Evolutionary conservation across 208 protist genomes (phyloP).

Genomic region (Crithidia thermophila): DNA sequence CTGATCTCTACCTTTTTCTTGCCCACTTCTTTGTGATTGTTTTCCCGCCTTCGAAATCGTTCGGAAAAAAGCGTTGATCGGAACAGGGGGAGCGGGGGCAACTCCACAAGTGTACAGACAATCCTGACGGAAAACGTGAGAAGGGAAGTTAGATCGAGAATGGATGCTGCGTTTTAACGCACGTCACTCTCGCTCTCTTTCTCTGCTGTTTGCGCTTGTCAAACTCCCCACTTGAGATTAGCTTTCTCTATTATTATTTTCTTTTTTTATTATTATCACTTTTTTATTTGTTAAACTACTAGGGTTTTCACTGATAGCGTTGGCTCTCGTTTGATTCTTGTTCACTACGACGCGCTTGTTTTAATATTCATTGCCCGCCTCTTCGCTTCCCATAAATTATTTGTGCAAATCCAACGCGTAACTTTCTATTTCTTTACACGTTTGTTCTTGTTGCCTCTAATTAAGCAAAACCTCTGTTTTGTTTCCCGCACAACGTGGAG

Average conservation of each 20-base stretch:
- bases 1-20: no score
- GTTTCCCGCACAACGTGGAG: no score
- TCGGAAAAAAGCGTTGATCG: slow-evolving; percentile 8
- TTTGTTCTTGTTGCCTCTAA: no score
- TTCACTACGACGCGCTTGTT: neutral
- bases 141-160: no score
- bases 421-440: no score
- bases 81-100: neutral
- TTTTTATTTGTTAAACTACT: neutral
- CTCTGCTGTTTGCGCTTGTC: slow-evolving; percentile 4
- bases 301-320: neutral
- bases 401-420: neutral
- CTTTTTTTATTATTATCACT: slow-evolving; percentile 17
- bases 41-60: no score
- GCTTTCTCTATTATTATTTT: slow-evolving; percentile 10
- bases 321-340: neutral
- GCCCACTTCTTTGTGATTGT: no score
- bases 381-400: neutral
- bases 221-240: neutral
- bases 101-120: no score
- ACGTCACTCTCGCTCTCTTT: neutral
- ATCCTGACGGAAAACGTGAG: no score
- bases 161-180: neutral
- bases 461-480: no score
- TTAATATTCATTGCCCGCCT: neutral